These are phyloP conservation scores for Drosera capensis DNA, from an alignment of 148 eudicot species.

Conservation along the genomic window DNA sequence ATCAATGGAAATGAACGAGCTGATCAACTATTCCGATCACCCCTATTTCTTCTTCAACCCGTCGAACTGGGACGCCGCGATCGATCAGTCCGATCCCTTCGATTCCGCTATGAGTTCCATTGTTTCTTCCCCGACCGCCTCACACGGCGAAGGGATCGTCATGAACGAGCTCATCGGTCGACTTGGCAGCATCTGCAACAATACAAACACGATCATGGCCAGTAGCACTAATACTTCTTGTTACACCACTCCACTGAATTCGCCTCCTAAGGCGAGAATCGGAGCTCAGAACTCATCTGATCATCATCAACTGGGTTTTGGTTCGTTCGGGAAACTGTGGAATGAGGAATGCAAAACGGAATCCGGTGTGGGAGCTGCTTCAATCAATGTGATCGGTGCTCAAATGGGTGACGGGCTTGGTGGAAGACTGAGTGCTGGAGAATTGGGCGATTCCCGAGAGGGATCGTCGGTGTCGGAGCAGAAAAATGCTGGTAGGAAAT, in stretches of 20 bases:
- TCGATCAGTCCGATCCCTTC: too few species aligned
- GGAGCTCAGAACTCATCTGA: background rate
- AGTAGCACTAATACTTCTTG: conserved; percentile 43
- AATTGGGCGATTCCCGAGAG: conserved; percentile 47
- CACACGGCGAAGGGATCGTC: conserved; percentile 30
- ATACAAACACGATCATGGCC: conserved; percentile 11
- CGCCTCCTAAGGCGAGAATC: conserved; percentile 24
- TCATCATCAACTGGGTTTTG: too few species aligned
- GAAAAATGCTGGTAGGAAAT: conserved; percentile 36
- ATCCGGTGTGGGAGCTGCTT: conserved; percentile 8
- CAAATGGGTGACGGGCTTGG: conserved; percentile 12
- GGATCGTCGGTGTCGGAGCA: conserved; percentile 74
- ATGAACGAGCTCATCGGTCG: conserved; percentile 68
- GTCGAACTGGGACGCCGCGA: too few species aligned
- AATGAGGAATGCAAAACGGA: background rate
- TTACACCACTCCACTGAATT: conserved; percentile 63
- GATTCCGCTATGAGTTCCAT: too few species aligned
- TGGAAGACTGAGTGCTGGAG: too few species aligned
- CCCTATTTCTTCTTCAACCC: too few species aligned
- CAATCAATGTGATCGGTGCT: too few species aligned
- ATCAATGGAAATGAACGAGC: too few species aligned
- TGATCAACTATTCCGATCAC: too few species aligned
- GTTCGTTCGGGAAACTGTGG: conserved; percentile 5
- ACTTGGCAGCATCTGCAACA: conserved; percentile 60
- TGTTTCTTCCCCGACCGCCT: too few species aligned